Evolutionary conservation across 495 filamentous ascomycete genomes (phyloP).

Genomic region (Lasiosphaeria ovina): DNA sequence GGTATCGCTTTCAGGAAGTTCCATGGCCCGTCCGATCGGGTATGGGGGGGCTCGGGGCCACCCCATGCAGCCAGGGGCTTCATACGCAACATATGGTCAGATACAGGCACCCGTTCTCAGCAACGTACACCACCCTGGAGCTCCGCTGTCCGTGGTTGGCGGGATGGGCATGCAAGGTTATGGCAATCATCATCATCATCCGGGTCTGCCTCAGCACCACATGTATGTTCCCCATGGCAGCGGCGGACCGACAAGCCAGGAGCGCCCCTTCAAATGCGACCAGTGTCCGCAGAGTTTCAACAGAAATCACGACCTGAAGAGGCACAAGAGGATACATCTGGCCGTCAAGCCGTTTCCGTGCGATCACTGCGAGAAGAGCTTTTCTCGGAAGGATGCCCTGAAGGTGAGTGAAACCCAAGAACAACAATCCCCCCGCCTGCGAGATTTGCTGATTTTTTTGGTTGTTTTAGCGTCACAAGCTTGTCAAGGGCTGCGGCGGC

Average conservation of each 20-base stretch:
- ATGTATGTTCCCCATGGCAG: slow-evolving; percentile 33
- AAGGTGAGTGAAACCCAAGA: slow-evolving; percentile 60
- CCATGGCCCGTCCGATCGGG: slow-evolving; percentile 27
- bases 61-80: slow-evolving; percentile 18
- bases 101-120: slow-evolving; percentile 70
- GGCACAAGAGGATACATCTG: slow-evolving; percentile 92
- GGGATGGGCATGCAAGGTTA: slow-evolving; percentile 53
- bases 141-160: slow-evolving; percentile 66
- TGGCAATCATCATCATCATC: slow-evolving; percentile 45
- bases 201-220: slow-evolving; percentile 42
- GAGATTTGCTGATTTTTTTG: slow-evolving; percentile 9
- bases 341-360: slow-evolving; percentile 96
- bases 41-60: slow-evolving; percentile 30
- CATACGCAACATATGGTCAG: slow-evolving; percentile 14
- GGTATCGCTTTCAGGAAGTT: slow-evolving; percentile 48
- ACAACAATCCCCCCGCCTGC: too few species aligned
- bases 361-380: slow-evolving; percentile 89
- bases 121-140: slow-evolving; percentile 70
- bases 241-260: slow-evolving; percentile 34
- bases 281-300: slow-evolving; percentile 92
- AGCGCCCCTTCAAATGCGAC: slow-evolving; percentile 94
- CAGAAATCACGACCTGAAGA: slow-evolving; percentile 93
- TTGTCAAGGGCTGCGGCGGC: slow-evolving; percentile 90
- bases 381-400: slow-evolving; percentile 92
- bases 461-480: slow-evolving; percentile 71